Percentiles rank a stretch among this genome's conserved stretches.
Evolutionary conservation across 352 stramenopile species (phyloP).

Genomic region (Globisporangium okanoganense): DNA sequence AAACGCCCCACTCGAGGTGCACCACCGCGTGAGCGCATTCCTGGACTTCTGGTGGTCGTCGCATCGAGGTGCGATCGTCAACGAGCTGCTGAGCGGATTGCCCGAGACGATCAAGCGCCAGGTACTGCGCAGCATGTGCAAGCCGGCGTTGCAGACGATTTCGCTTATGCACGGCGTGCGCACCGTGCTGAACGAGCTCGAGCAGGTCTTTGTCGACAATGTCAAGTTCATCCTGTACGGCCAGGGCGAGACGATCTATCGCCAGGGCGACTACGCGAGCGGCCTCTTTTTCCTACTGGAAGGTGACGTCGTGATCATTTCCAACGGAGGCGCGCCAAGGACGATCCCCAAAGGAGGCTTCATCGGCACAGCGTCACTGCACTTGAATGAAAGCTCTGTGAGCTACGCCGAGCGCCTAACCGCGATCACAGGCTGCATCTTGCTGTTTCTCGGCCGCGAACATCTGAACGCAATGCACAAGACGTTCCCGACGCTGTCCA

Average conservation of each 20-base stretch:
- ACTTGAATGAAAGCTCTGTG: slow-evolving; percentile 47
- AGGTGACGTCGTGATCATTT: slow-evolving; percentile 41
- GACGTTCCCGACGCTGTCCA: slow-evolving; percentile 54
- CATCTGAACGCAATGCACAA: slow-evolving; percentile 56
- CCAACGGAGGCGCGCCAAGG: slow-evolving; percentile 2
- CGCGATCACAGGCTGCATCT: slow-evolving; percentile 50
- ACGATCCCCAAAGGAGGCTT: slow-evolving; percentile 40
- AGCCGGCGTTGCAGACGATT: slow-evolving; percentile 24
- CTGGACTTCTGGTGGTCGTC: slow-evolving; percentile 46
- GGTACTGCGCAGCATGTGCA: slow-evolving; percentile 30
- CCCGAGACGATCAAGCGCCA: slow-evolving; percentile 23
- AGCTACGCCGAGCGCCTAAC: slow-evolving; percentile 59
- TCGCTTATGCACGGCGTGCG: slow-evolving; percentile 19
- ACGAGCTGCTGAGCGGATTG: slow-evolving; percentile 26
- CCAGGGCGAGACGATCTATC: slow-evolving; percentile 31
- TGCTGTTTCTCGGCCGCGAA: slow-evolving; percentile 50
- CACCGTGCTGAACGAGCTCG: slow-evolving; percentile 21
- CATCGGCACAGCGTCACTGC: slow-evolving; percentile 43
- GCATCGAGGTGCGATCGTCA: slow-evolving; percentile 31
- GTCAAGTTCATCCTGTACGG: slow-evolving; percentile 31
- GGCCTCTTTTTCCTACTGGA: slow-evolving; percentile 57
- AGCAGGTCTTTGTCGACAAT: slow-evolving; percentile 30
- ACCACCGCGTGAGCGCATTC: slow-evolving; percentile 34
- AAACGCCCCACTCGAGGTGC: slow-evolving; percentile 26
- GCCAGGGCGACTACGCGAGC: slow-evolving; percentile 49